These are phyloP conservation scores for Monosporozyma solicola DNA, from an alignment of 805 yeast species.

Conservation along the genomic window DNA sequence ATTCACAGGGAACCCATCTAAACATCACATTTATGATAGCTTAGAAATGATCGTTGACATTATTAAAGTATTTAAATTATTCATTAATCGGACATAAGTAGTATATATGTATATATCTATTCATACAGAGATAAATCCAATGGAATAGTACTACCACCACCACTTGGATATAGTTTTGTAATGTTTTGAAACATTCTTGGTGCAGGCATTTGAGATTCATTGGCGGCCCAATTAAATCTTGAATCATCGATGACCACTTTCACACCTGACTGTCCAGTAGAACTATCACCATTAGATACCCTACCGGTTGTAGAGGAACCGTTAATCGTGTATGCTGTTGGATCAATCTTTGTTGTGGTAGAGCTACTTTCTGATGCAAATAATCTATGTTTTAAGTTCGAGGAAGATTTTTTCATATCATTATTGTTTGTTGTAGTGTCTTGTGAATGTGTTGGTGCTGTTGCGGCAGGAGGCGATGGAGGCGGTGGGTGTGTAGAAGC, in stretches of 20 bases:
- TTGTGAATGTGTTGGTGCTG: neutral
- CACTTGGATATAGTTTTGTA: slow-evolving; percentile 84
- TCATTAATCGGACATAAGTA: neutral
- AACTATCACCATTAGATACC: neutral
- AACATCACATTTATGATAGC: no score
- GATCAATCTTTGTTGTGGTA: slow-evolving; percentile 14
- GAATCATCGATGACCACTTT: slow-evolving; percentile 53
- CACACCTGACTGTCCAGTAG: slow-evolving; percentile 15
- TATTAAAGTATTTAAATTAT: slow-evolving; percentile 1
- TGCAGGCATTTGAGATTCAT: slow-evolving; percentile 63
- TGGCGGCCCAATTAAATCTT: slow-evolving; percentile 56
- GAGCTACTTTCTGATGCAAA: slow-evolving; percentile 24
- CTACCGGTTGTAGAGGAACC: slow-evolving; percentile 4
- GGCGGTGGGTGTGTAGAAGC: slow-evolving; percentile 18
- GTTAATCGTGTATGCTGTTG: slow-evolving; percentile 8
- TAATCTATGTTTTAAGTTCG: slow-evolving; percentile 20
- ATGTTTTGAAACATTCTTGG: slow-evolving; percentile 74
- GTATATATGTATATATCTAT: neutral
- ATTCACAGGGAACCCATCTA: no score
- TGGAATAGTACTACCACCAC: slow-evolving; percentile 89
- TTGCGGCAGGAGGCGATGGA: slow-evolving; percentile 9
- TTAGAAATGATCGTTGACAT: neutral
- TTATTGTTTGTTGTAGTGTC: neutral
- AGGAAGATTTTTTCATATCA: neutral
- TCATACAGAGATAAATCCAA: slow-evolving; percentile 39